Evolutionary conservation across 1,284 basidiomycete genomes (phyloP), one percentile per base, ranked within the genome.

Genomic region (Papiliotrema fonsecae): DNA sequence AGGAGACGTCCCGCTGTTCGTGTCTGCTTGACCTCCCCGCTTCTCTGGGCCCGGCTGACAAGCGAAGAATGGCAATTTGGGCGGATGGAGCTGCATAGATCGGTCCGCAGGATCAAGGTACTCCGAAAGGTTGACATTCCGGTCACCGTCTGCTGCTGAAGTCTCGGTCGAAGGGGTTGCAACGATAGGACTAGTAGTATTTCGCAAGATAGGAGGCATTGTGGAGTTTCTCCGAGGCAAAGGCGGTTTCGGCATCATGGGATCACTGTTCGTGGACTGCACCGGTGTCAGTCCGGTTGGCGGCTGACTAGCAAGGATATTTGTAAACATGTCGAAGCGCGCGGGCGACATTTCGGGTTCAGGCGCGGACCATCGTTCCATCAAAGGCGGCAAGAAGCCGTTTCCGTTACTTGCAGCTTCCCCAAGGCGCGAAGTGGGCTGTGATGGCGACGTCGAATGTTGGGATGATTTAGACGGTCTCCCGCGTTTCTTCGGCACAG

Each of bases 21-120:
- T 16, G 21, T 6, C 38, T 9, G 18, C 38, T 21, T 32, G 10
- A 7, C n/a, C 27, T 6, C 21, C 27, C 34, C 30, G 10, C 14
- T 32, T 43, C 10, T 35, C 34, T 35, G 31, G 14, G 18, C 35
- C 6, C n/a, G 43, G 43, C 18, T 37, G 43, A 37, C 13, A 13
- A n/a, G 18, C 19, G 32, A 36, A 45, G 28, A 45, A 45, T 6
- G 43, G 43, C 10, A 35, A 31, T 16, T 45, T 45, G 19, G 43
- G 43, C 30, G 43, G 32, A 26, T 45, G 16, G 7, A 13, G 13
- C 32, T 26, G 31, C 14, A 45, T 11, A 4, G 16, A 7, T 4
- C 43, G 43, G 14, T 45, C 43, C 6, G 11, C 34, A 13, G 43
- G 43, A n/a, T 45, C 43, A 26, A 45, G 43, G 22, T 45, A 45